Evolutionary conservation across 345 rosid genomes (phyloP).

Genomic region (Kernera saxatilis): DNA sequence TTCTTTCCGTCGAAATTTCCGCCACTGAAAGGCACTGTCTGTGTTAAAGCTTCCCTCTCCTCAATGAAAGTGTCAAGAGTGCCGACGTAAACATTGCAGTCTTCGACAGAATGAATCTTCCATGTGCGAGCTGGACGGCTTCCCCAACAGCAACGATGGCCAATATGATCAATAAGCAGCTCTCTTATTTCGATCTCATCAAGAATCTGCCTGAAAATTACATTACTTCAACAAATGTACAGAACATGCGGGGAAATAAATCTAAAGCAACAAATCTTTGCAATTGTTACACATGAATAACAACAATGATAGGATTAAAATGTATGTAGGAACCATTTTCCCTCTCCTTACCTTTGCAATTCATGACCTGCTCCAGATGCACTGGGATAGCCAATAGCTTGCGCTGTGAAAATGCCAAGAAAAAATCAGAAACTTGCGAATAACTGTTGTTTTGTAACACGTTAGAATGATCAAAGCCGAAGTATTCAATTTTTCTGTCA

Average conservation of each 20-base stretch:
- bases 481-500: no score
- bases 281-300: neutral
- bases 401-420: slow-evolving; percentile 42
- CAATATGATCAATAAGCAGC: slow-evolving; percentile 88
- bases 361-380: slow-evolving; percentile 52
- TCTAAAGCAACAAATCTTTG: neutral
- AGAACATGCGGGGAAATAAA: neutral
- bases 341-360: slow-evolving; percentile 39
- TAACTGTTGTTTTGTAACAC: neutral
- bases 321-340: neutral
- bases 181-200: slow-evolving; percentile 93
- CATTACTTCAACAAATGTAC: neutral
- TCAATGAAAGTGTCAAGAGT: slow-evolving; percentile 86
- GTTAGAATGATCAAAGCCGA: neutral
- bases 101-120: slow-evolving; percentile 83
- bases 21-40: slow-evolving; percentile 58
- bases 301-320: neutral
- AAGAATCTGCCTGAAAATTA: slow-evolving; percentile 54
- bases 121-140: slow-evolving; percentile 96
- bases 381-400: slow-evolving; percentile 52
- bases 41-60: slow-evolving; percentile 68
- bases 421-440: slow-evolving; percentile 4
- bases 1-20: slow-evolving; percentile 52
- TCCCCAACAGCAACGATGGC: slow-evolving; percentile 98
- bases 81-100: slow-evolving; percentile 93